These are phyloP conservation scores for Platanthera guangdongensis DNA, from an alignment of 106 monocot genomes.

Conservation along the genomic window DNA sequence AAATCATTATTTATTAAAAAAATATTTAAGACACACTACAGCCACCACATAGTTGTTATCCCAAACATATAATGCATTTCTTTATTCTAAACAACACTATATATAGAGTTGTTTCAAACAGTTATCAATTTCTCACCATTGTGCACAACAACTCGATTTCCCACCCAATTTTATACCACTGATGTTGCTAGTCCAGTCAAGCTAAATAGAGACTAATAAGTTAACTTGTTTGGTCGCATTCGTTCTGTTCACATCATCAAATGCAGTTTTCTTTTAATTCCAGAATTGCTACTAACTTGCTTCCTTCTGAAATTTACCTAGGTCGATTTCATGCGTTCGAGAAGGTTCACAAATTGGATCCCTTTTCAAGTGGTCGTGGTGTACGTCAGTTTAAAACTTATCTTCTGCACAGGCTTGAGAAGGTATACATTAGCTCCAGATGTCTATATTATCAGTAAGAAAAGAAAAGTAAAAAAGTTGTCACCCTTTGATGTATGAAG, in stretches of 20 bases:
- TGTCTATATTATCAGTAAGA: not conserved
- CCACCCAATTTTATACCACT: no score
- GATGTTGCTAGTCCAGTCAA: no score
- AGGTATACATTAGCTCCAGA: conserved; percentile 30
- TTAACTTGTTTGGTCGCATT: not conserved
- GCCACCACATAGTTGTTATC: no score
- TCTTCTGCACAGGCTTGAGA: conserved; percentile 84
- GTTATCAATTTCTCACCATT: no score
- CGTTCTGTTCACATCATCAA: not conserved
- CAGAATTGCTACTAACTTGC: not conserved
- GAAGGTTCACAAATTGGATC: conserved; percentile 71
- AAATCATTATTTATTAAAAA: no score
- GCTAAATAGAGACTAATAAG: not conserved
- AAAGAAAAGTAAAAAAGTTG: not conserved
- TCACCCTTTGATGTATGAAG: conserved; percentile 1
- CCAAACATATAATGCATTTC: no score
- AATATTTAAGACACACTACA: no score
- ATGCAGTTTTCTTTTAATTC: not conserved
- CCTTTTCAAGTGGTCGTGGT: conserved; percentile 77
- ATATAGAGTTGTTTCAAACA: no score
- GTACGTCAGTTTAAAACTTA: conserved; percentile 96
- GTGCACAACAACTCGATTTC: no score
- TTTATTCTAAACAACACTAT: no score
- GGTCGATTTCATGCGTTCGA: conserved; percentile 97
- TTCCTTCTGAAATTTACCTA: conserved; percentile 8